Conservation (phyloP, 2,329 filamentous ascomycete species). For the Cordyceps javanica region DNA sequence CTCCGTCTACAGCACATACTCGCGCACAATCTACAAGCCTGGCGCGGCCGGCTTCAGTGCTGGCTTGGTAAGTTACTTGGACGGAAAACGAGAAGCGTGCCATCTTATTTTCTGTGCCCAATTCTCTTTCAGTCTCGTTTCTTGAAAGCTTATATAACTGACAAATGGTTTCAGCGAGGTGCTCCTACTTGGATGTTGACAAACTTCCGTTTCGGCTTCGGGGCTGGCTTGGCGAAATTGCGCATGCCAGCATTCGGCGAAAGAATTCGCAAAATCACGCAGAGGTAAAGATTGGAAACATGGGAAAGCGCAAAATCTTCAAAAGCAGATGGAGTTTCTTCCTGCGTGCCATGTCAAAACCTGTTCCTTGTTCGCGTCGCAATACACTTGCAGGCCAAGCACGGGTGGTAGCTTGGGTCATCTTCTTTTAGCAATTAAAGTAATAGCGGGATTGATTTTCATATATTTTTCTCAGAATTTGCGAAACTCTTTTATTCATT, state of each 20-base stretch:
- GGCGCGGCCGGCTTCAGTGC: slow-evolving; percentile 22
- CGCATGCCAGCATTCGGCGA: not conserved
- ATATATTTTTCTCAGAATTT: no score
- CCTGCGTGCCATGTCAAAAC: not conserved
- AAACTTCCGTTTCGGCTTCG: not conserved
- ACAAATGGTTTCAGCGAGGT: slow-evolving; percentile 14
- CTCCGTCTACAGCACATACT: slow-evolving; percentile 25
- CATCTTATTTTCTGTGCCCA: not conserved
- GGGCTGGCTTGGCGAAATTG: not conserved
- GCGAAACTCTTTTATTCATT: no score
- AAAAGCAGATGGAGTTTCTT: not conserved
- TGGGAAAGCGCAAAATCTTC: not conserved
- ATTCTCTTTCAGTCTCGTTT: not conserved
- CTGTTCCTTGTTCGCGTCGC: not conserved
- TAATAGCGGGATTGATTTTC: no score
- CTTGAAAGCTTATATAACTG: no score
- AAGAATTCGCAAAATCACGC: not conserved
- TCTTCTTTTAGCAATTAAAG: no score
- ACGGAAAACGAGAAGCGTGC: not conserved
- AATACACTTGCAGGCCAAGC: no score
- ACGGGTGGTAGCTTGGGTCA: no score
- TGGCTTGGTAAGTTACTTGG: slow-evolving; percentile 21
- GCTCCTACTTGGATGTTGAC: slow-evolving; percentile 19
- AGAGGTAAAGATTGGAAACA: not conserved
- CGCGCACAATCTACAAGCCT: slow-evolving; percentile 25